These are phyloP conservation scores for Saccharomycopsis malanga DNA, from an alignment of 805 yeast species.

Conservation along the genomic window DNA sequence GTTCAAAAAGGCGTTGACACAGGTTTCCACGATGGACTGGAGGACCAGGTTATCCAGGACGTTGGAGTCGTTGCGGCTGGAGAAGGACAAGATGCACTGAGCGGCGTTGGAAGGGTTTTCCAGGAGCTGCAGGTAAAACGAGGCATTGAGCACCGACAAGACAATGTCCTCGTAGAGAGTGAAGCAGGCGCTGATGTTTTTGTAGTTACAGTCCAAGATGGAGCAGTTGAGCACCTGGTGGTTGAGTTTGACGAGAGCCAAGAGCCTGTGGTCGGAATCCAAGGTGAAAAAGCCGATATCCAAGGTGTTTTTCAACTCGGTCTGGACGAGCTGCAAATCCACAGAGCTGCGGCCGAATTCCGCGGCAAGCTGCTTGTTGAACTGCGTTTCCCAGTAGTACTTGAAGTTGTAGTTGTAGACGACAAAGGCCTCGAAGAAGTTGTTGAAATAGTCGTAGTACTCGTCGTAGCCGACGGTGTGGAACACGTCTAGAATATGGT, in stretches of 20 bases:
- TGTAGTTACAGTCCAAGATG: constrained; percentile 7
- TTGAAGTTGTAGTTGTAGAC: constrained; percentile 13
- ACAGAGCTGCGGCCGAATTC: constrained; percentile 2
- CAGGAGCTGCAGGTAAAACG: background rate
- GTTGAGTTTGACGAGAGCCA: constrained; percentile 4
- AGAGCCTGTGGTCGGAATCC: constrained; percentile 10
- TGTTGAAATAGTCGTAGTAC: constrained; percentile 20
- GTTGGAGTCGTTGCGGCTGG: constrained; percentile 5
- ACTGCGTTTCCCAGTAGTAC: constrained; percentile 5
- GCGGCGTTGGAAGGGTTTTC: background rate
- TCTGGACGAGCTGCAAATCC: background rate
- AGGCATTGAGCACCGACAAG: constrained; percentile 10
- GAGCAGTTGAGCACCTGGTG: constrained; percentile 8
- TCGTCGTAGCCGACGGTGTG: constrained; percentile 12
- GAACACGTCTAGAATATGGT: constrained; percentile 19
- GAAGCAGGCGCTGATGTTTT: constrained; percentile 7
- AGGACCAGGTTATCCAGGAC: constrained; percentile 14
- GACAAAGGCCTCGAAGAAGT: constrained; percentile 18
- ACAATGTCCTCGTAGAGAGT: constrained; percentile 16
- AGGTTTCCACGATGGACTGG: constrained; percentile 10
- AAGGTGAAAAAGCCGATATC: constrained; percentile 14
- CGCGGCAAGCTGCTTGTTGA: constrained; percentile 6
- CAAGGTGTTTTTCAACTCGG: constrained; percentile 16
- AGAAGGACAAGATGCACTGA: background rate
- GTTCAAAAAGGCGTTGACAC: constrained; percentile 6